Base-by-base conservation (phyloP, 106 monocot species). In the Acanthochlamys bracteata region DNA sequence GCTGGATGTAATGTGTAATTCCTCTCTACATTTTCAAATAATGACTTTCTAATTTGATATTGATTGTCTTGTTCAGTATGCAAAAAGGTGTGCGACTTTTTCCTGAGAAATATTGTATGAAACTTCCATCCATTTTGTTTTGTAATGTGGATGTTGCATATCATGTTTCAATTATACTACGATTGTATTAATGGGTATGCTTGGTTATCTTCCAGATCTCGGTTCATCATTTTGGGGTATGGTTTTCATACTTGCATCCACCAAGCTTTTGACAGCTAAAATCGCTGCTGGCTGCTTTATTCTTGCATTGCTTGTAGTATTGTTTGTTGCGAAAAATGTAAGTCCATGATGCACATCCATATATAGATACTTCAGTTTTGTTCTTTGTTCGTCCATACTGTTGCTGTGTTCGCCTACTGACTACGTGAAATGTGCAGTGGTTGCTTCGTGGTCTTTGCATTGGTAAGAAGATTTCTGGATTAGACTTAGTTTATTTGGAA, bases 221-320 rank as follows among this genome's bases (percentile, higher is more conserved):
- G 94, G 94, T 0, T 95, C 94, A 55, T 95, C 94, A 60, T 90
- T 95, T 67, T 95, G 94, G 94, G 94, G 94, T 71, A 77, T 95
- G 86, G 78, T 95, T 71, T 84, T 95, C 54, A 90, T 95, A 63
- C 80, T 95, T 24, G 68, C 73, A 24, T 79, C 76, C 61, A 69
- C 70, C 57, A 61, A 69, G 42, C 56, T 78, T 69, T 26, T 79
- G 25, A 51, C 72, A 27, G 65, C 74, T 42, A 57, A 67, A 61
- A 68, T 71, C 25, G 72, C 75, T 45, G 71, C 72, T 25, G 80
- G 69, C 41, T 90, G 89, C 62, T 86, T 95, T 69, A 75, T 74
- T n/a, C 72, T 86, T 73, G 94, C 94, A 57, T 72, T 95, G 49
- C 10, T 95, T 68, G 56, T 95, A 39, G 94, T 95, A 23, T 77